Conservation (phyloP, 2,329 filamentous ascomycete species). For the Penicillium paneum region DNA sequence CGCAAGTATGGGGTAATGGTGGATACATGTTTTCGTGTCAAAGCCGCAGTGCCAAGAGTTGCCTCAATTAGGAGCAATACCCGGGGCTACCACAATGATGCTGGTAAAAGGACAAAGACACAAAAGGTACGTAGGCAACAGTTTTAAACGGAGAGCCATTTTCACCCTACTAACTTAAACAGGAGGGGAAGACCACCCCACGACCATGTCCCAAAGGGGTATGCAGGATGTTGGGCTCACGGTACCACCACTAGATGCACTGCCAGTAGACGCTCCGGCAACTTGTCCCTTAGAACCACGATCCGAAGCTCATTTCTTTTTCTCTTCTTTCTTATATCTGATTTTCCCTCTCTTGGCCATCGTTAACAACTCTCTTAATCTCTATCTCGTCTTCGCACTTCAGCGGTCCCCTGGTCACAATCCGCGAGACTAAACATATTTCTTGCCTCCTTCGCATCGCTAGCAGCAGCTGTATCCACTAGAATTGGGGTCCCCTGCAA, state of each 20-base stretch:
- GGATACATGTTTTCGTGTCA: not conserved
- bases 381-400: not conserved
- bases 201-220: not conserved
- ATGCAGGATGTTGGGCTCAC: not conserved
- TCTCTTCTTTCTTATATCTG: not conserved
- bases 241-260: not conserved
- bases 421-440: not conserved
- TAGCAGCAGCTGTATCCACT: not conserved
- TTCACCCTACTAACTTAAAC: not conserved
- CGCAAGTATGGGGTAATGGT: not conserved
- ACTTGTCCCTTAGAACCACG: not conserved
- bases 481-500: not conserved
- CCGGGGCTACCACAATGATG: not conserved
- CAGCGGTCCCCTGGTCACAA: not conserved
- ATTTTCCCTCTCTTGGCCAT: not conserved
- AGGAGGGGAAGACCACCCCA: not conserved
- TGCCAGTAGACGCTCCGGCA: not conserved
- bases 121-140: not conserved
- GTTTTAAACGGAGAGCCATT: not conserved
- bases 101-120: not conserved
- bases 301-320: not conserved
- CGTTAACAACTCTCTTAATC: not conserved
- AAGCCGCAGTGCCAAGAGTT: not conserved
- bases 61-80: not conserved
- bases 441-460: no score